These are phyloP conservation scores for Pythium dissotocum DNA, from an alignment of 352 stramenopile species.

Conservation along the genomic window DNA sequence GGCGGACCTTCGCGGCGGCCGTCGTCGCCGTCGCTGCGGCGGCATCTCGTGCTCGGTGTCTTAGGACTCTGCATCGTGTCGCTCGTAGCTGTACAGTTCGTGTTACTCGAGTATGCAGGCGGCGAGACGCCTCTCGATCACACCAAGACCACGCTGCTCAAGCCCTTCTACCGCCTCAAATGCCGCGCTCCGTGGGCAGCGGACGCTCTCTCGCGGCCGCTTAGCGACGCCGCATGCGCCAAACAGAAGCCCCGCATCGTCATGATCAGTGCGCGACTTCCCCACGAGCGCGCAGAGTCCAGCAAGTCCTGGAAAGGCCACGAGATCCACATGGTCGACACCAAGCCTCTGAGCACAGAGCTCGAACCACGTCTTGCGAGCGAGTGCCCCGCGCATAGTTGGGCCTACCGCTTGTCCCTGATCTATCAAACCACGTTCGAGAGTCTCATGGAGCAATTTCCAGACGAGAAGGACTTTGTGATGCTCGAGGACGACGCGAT, in stretches of 20 bases:
- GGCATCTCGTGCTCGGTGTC: neutral
- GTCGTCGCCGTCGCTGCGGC: neutral
- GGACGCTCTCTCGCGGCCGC: neutral
- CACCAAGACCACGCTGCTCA: constrained; percentile 18
- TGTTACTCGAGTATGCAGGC: constrained; percentile 10
- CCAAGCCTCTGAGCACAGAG: constrained; percentile 9
- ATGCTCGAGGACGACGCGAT: constrained; percentile 18
- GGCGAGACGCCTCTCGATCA: constrained; percentile 14
- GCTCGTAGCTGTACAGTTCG: neutral
- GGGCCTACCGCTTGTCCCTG: constrained; percentile 13
- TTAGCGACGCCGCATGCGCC: neutral
- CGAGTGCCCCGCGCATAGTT: constrained; percentile 10
- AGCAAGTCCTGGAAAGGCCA: constrained; percentile 8
- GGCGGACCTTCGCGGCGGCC: neutral
- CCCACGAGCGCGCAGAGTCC: constrained; percentile 3
- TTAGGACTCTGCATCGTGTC: constrained; percentile 1
- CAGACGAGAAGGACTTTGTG: constrained; percentile 9
- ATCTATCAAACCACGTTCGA: constrained; percentile 12
- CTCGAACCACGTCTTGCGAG: neutral
- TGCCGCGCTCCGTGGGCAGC: neutral
- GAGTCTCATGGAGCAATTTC: constrained; percentile 1
- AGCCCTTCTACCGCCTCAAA: constrained; percentile 6
- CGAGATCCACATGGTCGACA: constrained; percentile 5
- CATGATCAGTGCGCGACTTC: constrained; percentile 17
- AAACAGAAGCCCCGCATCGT: neutral